phyloP scores from a whole-genome alignment of 495 filamentous ascomycete species.

The Pyrenula massariospora region DNA sequence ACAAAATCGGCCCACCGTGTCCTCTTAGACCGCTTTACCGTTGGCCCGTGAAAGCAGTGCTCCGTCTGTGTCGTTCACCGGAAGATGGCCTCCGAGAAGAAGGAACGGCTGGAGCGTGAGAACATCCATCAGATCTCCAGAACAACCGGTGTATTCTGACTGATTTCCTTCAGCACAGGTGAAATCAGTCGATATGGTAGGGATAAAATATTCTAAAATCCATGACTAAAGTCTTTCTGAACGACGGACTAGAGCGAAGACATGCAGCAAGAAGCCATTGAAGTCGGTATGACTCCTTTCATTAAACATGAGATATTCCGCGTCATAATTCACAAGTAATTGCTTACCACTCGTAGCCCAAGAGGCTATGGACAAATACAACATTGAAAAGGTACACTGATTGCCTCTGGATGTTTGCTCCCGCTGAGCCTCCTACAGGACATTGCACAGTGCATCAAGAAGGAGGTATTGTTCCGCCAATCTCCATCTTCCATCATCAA shows the following conservation, averaged over 20 bases:
- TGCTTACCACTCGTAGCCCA: slow-evolving; percentile 45
- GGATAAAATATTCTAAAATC: slow-evolving; percentile 5
- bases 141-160: slow-evolving; percentile 1
- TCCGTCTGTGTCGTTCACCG: background rate
- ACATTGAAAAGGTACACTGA: slow-evolving; percentile 72
- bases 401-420: background rate
- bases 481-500: too few relatives aligned
- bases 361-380: slow-evolving; percentile 86
- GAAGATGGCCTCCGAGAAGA: slow-evolving; percentile 32
- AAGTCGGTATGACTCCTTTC: slow-evolving; percentile 62
- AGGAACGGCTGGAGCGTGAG: slow-evolving; percentile 63
- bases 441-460: slow-evolving; percentile 95
- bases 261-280: slow-evolving; percentile 89
- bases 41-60: too few relatives aligned
- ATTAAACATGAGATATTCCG: slow-evolving; percentile 1
- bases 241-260: slow-evolving; percentile 63
- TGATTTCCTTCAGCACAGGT: slow-evolving; percentile 17
- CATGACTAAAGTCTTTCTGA: background rate
- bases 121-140: background rate
- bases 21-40: too few relatives aligned
- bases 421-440: slow-evolving; percentile 43
- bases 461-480: slow-evolving; percentile 53
- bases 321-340: slow-evolving; percentile 11
- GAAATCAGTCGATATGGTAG: slow-evolving; percentile 97
- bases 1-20: too few relatives aligned